phyloP scores from a whole-genome alignment of 805 yeast genomes.

The Ogataea glucozyma region DNA sequence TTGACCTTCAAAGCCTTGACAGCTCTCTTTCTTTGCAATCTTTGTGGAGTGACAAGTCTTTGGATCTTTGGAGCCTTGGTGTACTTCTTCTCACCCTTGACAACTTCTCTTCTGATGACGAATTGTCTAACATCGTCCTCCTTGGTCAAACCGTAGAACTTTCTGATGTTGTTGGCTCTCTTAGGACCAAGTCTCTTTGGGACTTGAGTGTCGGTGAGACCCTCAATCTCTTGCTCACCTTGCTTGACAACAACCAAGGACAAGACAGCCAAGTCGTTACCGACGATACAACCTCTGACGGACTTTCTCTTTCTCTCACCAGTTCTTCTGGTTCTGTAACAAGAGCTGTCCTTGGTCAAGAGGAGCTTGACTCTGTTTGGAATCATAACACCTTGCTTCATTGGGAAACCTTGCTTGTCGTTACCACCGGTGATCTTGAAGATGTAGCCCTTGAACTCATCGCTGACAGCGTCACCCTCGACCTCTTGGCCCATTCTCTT shows the following conservation, averaged over 20 bases:
- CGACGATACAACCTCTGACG: slow-evolving; percentile 99
- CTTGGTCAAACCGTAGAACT: slow-evolving; percentile 97
- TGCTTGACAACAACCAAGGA: slow-evolving; percentile 93
- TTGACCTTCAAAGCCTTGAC: slow-evolving; percentile 89
- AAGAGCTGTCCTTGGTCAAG: slow-evolving; percentile 90
- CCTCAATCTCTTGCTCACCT: slow-evolving; percentile 95
- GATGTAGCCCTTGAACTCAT: slow-evolving; percentile 98
- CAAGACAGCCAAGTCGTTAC: slow-evolving; percentile 93
- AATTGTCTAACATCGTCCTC: slow-evolving; percentile 88
- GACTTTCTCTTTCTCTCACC: slow-evolving; percentile 99
- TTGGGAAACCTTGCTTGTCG: slow-evolving; percentile 99
- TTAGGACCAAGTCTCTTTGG: slow-evolving; percentile 99
- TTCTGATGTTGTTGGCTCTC: slow-evolving; percentile 99
- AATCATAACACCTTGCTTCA: slow-evolving; percentile 99
- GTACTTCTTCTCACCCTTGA: slow-evolving; percentile 97
- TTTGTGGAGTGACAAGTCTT: slow-evolving; percentile 98
- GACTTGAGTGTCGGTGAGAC: slow-evolving; percentile 89
- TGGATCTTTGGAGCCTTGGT: slow-evolving; percentile 99
- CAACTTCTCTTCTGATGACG: slow-evolving; percentile 97
- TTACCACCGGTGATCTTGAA: slow-evolving; percentile 99
- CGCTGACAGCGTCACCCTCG: slow-evolving; percentile 97
- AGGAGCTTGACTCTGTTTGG: slow-evolving; percentile 99
- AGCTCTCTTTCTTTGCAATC: slow-evolving; percentile 98
- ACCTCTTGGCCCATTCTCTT: slow-evolving; percentile 99
- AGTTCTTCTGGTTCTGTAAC: slow-evolving; percentile 99